Evolutionary conservation across 768 basidiomycete species (phyloP).

Genomic region (Sistotremastrum niveocremeum): DNA sequence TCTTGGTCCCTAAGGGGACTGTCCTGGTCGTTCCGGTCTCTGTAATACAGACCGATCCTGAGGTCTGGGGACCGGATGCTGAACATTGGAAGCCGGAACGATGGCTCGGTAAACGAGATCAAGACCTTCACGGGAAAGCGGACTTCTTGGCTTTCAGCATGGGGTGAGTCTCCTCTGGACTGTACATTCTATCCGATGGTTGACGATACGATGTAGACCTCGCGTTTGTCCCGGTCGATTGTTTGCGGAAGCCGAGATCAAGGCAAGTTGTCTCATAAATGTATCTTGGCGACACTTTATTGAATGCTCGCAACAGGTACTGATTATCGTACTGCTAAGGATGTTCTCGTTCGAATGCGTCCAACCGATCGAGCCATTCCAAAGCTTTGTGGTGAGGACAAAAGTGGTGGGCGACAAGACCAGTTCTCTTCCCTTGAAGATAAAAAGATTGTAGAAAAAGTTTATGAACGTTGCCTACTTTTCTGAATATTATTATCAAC

Average conservation of each 20-base stretch:
- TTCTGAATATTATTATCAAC: too few species aligned
- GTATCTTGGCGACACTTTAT: background rate
- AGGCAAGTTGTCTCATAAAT: constrained; percentile 23
- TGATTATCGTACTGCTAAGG: constrained; percentile 36
- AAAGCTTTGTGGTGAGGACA: constrained; percentile 53
- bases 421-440: constrained; percentile 35
- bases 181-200: constrained; percentile 7
- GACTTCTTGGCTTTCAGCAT: constrained; percentile 46
- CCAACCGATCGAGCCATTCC: constrained; percentile 44
- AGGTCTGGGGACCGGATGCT: constrained; percentile 49
- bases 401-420: constrained; percentile 36
- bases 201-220: constrained; percentile 26
- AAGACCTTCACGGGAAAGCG: constrained; percentile 19
- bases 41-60: constrained; percentile 39
- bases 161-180: constrained; percentile 26
- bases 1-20: constrained; percentile 45
- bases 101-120: constrained; percentile 33
- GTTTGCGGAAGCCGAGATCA: constrained; percentile 48
- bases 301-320: constrained; percentile 13
- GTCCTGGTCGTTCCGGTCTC: constrained; percentile 41
- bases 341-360: constrained; percentile 41
- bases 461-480: too few species aligned
- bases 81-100: constrained; percentile 44
- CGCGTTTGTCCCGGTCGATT: constrained; percentile 46
- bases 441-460: too few species aligned